A percentile compares a stretch with the other conserved stretches of the same genome.
Evolutionary conservation across 2,329 filamentous ascomycete genomes (phyloP).

Genomic region (Aspergillus eucalypticola): DNA sequence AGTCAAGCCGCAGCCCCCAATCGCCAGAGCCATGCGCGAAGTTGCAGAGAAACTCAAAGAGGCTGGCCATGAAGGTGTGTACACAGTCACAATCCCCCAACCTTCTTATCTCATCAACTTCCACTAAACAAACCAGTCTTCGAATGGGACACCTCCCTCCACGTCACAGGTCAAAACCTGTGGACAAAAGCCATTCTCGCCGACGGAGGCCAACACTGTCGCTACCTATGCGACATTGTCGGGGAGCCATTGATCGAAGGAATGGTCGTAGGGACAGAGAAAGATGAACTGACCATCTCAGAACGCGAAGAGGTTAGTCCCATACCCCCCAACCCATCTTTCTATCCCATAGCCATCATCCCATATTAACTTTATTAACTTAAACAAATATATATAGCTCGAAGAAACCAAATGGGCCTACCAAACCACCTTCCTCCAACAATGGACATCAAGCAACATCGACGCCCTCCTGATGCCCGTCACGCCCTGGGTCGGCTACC

Average conservation of each 20-base stretch:
- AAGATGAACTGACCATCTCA: constrained; percentile 22
- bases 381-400: constrained; percentile 10
- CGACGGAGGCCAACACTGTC: constrained; percentile 33
- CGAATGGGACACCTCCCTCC: constrained; percentile 33
- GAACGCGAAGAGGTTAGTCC: constrained; percentile 25
- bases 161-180: constrained; percentile 26
- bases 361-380: neutral
- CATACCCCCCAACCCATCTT: neutral
- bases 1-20: constrained; percentile 61
- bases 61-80: constrained; percentile 52
- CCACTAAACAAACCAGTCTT: constrained; percentile 19
- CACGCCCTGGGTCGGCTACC: constrained; percentile 32
- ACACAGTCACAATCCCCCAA: neutral
- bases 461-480: constrained; percentile 34
- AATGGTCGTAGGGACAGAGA: constrained; percentile 34
- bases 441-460: constrained; percentile 29
- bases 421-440: constrained; percentile 22
- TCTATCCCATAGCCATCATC: neutral
- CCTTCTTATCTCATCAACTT: neutral
- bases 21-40: constrained; percentile 55
- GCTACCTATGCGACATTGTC: constrained; percentile 27
- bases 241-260: constrained; percentile 34
- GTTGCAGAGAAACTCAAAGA: constrained; percentile 56
- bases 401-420: constrained; percentile 24
- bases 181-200: constrained; percentile 33